These are phyloP conservation scores for Astrothelium subdiscretum DNA, from an alignment of 495 filamentous ascomycete genomes.

Conservation along the genomic window DNA sequence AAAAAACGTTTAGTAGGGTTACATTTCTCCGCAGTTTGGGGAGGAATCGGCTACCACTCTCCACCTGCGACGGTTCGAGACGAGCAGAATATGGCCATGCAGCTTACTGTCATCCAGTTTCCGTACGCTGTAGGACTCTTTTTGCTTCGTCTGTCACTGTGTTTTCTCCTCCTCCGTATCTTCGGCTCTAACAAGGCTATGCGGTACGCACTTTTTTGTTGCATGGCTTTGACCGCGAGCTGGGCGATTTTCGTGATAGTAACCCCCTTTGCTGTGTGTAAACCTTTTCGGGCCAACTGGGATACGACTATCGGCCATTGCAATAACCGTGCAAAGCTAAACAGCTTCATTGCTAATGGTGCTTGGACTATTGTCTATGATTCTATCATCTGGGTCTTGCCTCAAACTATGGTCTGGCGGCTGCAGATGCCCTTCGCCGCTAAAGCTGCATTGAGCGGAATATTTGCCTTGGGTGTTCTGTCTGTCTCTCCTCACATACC, in stretches of 20 bases:
- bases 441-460: background rate
- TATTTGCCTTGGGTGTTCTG: background rate
- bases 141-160: too few species aligned
- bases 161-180: too few species aligned
- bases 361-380: background rate
- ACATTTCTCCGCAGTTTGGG: too few species aligned
- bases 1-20: too few species aligned
- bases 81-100: too few species aligned
- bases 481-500: background rate
- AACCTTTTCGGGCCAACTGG: background rate
- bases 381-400: background rate
- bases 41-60: too few species aligned
- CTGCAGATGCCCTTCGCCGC: background rate
- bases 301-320: background rate
- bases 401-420: background rate
- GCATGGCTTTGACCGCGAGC: too few species aligned
- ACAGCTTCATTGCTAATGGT: background rate
- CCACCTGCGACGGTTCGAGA: too few species aligned
- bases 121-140: too few species aligned
- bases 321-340: background rate
- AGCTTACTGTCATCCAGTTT: too few species aligned
- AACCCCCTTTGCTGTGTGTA: background rate
- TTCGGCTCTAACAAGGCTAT: too few species aligned
- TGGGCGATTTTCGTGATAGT: conserved; percentile 4
- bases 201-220: too few species aligned